Evolutionary conservation across 306 rosid genomes (phyloP).

Genomic region (Ormosia emarginata): DNA sequence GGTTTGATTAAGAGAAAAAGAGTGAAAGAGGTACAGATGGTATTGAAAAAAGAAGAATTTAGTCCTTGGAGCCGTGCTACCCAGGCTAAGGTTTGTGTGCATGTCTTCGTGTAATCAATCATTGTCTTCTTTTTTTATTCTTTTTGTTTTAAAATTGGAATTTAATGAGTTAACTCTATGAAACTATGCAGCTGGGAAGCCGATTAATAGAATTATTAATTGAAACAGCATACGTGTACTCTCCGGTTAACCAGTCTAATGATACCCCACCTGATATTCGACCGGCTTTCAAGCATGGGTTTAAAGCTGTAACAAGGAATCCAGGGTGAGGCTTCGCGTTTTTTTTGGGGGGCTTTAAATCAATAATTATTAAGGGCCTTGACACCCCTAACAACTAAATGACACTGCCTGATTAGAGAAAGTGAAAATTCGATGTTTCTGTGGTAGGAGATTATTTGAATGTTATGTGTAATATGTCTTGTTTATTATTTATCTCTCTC

Average conservation of each 20-base stretch:
- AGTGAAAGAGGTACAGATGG: constrained; percentile 59
- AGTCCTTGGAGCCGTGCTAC: constrained; percentile 71
- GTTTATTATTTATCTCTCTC: not conserved
- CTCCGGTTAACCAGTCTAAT: constrained; percentile 62
- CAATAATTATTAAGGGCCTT: not conserved
- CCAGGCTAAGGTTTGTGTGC: constrained; percentile 69
- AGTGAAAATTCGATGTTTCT: not conserved
- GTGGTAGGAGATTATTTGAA: not conserved
- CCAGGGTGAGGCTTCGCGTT: constrained; percentile 53
- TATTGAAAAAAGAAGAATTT: constrained; percentile 60
- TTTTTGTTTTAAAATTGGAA: not conserved
- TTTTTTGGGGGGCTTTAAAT: not conserved
- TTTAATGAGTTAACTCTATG: constrained; percentile 7
- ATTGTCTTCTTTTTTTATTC: not conserved
- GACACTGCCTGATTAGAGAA: not conserved
- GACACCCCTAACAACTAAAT: not conserved
- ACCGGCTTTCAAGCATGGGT: constrained; percentile 78
- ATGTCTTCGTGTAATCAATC: not conserved
- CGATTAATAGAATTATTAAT: constrained; percentile 73
- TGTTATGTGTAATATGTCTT: not conserved
- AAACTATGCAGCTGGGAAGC: constrained; percentile 75
- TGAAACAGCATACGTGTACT: constrained; percentile 68
- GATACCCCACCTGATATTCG: constrained; percentile 74
- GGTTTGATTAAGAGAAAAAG: constrained; percentile 57
- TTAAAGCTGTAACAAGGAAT: constrained; percentile 51